phyloP scores from a whole-genome alignment of 257 asterid genomes.

The Solanum medicagineum region DNA sequence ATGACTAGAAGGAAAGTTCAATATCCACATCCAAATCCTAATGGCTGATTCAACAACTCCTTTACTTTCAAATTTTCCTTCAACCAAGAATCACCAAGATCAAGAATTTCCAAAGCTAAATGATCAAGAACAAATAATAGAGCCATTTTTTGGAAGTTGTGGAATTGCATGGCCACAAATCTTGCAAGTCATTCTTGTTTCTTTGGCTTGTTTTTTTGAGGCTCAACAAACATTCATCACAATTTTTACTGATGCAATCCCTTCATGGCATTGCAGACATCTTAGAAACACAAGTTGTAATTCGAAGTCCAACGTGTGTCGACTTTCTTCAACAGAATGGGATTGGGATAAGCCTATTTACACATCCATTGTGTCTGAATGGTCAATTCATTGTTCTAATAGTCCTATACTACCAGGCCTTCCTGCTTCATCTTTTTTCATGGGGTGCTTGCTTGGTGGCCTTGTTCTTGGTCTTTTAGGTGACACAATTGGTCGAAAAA shows the following conservation, averaged over 20 bases:
- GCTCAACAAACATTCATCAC: slow-evolving; percentile 40
- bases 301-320: slow-evolving; percentile 8
- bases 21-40: neutral
- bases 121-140: slow-evolving; percentile 2
- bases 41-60: slow-evolving; percentile 17
- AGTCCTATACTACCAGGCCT: slow-evolving; percentile 19
- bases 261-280: slow-evolving; percentile 29
- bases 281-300: neutral
- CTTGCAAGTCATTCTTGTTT: slow-evolving; percentile 20
- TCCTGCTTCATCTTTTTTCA: slow-evolving; percentile 46
- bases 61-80: neutral
- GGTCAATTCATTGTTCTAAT: slow-evolving; percentile 35
- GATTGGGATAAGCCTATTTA: slow-evolving; percentile 24
- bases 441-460: slow-evolving; percentile 35
- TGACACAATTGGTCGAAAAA: slow-evolving; percentile 34
- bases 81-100: neutral
- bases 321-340: slow-evolving; percentile 24
- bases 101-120: neutral
- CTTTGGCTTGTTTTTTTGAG: slow-evolving; percentile 34
- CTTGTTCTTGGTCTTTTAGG: slow-evolving; percentile 23
- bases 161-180: slow-evolving; percentile 14
- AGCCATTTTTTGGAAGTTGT: neutral
- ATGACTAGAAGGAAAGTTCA: neutral
- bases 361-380: slow-evolving; percentile 34
- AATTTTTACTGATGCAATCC: slow-evolving; percentile 31